Base-by-base conservation (phyloP, 371 early-diverging fungal genomes). In the Apophysomyces variabilis region DNA sequence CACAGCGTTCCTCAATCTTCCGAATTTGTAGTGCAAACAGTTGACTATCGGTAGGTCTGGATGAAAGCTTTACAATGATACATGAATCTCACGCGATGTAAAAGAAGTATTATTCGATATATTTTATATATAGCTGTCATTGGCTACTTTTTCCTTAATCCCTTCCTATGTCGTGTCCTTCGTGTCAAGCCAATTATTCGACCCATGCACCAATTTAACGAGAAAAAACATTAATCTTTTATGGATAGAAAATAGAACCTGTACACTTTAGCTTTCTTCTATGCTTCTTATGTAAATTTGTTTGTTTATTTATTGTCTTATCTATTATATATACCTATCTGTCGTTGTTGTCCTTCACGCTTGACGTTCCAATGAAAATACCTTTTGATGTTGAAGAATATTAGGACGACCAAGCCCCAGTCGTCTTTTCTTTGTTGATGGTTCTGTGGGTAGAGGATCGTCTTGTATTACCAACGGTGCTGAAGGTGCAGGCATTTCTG, bases 391-490 rank as follows among this genome's bases (percentile, higher is more conserved):
- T 9, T 56, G 36, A 36, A 58, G 39, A 32, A 45, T 46, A 5
- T 9, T 58, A n/a, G 62, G 56, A 11, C 59, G 61, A 32, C 70
- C 70, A 26, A 70, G 32, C 12, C 71, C 67, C 58, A 67, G 35
- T 12, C 68, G 57, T 66, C 62, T 60, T 46, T 64, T 67, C 46
- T 61, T 71, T 4, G 46, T 45, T 11, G 61, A 46, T 5, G 61
- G 61, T 26, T 61, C 46, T 21, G 41, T n/a, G 16, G 46, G 45
- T 8, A 9, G 26, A 12, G 60, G 61, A 7, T 18, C 12, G 7
- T 12, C 54, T 38, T n/a, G 60, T 18, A 14, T 58, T 46, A 16
- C 38, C 18, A 35, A 14, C 14, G 46, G 32, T n/a, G 62, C 35
- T 1, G 14, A 3, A 38, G 62, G 41, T 18, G 38, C 37, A 26